These are phyloP conservation scores for Rhytidhysteron rufulum DNA, from an alignment of 2,329 filamentous ascomycete genomes.

Conservation along the genomic window DNA sequence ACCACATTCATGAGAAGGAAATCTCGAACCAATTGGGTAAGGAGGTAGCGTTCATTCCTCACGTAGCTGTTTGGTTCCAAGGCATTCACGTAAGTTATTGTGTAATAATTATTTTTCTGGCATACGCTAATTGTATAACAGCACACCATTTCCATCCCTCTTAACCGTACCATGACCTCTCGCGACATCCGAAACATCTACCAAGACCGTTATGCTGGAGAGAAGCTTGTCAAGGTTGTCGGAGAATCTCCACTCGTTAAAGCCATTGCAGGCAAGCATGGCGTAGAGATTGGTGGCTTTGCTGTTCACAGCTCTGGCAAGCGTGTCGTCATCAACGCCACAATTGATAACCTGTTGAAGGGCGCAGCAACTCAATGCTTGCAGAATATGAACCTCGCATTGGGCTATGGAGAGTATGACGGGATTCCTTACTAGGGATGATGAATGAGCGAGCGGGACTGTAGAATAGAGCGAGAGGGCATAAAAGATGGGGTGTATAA, in stretches of 20 bases:
- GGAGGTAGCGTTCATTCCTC: conserved; percentile 80
- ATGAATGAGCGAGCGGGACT: no score
- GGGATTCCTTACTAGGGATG: conserved; percentile 70
- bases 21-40: conserved; percentile 74
- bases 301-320: conserved; percentile 87
- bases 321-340: conserved; percentile 89
- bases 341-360: conserved; percentile 92
- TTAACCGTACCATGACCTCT: conserved; percentile 81
- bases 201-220: conserved; percentile 92
- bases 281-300: conserved; percentile 91
- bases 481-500: no score
- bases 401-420: conserved; percentile 84
- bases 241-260: conserved; percentile 86
- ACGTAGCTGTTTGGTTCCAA: conserved; percentile 96
- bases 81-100: conserved; percentile 66
- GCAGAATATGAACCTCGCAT: conserved; percentile 92
- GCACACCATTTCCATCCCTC: conserved; percentile 85
- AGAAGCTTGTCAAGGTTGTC: conserved; percentile 89
- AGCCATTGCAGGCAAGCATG: conserved; percentile 77
- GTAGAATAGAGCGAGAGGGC: no score
- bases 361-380: conserved; percentile 89
- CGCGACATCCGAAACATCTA: conserved; percentile 92
- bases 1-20: conserved; percentile 92
- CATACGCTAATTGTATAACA: conserved; percentile 19
- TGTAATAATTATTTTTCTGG: no score